These are phyloP conservation scores for Fusarium staphyleae DNA, from an alignment of 2,329 filamentous ascomycete genomes.

Conservation along the genomic window DNA sequence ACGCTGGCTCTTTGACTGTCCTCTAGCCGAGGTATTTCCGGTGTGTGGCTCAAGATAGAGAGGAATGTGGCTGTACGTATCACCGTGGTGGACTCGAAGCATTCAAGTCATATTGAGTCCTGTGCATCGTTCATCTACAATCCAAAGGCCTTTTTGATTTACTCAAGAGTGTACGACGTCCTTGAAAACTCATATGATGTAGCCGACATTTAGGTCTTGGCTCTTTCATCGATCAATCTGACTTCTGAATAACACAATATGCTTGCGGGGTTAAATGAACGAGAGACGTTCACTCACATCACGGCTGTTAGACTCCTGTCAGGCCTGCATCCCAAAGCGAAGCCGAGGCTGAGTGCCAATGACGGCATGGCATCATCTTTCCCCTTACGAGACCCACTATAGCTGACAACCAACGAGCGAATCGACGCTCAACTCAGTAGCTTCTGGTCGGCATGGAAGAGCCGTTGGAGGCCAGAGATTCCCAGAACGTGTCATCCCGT, in stretches of 20 bases:
- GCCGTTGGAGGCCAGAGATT: background rate
- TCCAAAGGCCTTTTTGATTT: too few species aligned
- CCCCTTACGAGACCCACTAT: constrained; percentile 7
- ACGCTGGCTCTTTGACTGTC: constrained; percentile 27
- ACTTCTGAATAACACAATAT: too few species aligned
- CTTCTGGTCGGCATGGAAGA: constrained; percentile 6
- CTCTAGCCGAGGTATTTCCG: constrained; percentile 19
- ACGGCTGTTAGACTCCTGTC: background rate
- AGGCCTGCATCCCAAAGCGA: constrained; percentile 15
- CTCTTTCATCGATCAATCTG: too few species aligned
- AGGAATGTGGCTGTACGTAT: constrained; percentile 5
- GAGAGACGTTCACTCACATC: background rate
- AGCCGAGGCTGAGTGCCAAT: constrained; percentile 19
- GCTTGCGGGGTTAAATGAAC: too few species aligned
- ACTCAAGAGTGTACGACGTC: too few species aligned
- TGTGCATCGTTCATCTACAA: too few species aligned
- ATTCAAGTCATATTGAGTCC: too few species aligned
- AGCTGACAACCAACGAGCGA: constrained; percentile 8
- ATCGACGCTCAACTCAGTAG: background rate
- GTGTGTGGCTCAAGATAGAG: constrained; percentile 7
- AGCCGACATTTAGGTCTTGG: too few species aligned
- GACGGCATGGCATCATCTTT: constrained; percentile 23
- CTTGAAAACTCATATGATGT: too few species aligned
- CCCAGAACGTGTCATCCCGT: constrained; percentile 14
- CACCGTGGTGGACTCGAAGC: background rate